These are phyloP conservation scores for Coelastrella sp. DNA, from an alignment of 139 green algal species.

Conservation along the genomic window DNA sequence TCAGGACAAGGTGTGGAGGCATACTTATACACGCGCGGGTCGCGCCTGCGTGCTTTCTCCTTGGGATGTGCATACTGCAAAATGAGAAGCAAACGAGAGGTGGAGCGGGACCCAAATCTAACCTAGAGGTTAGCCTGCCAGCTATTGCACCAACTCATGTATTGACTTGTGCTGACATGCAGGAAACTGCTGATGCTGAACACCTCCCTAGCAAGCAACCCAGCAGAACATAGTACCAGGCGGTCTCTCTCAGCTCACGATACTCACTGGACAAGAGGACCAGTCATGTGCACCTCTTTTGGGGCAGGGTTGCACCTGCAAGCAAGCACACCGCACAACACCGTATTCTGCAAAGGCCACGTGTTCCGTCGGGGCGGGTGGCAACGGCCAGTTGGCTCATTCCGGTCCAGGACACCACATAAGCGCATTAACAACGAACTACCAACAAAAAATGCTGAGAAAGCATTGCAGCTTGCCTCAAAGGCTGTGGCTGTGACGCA, in stretches of 20 bases:
- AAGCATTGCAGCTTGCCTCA: too few species aligned
- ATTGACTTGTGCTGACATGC: too few species aligned
- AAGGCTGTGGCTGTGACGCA: not conserved
- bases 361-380: not conserved
- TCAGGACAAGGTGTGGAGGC: slow-evolving; percentile 33
- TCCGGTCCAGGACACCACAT: too few species aligned
- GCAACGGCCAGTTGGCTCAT: not conserved
- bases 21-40: slow-evolving; percentile 42
- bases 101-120: too few species aligned
- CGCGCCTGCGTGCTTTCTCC: slow-evolving; percentile 43
- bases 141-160: too few species aligned
- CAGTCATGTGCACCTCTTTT: slow-evolving; percentile 43
- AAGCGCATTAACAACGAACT: too few species aligned
- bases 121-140: too few species aligned
- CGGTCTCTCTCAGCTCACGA: not conserved
- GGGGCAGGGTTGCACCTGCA: slow-evolving; percentile 40
- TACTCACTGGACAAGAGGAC: slow-evolving; percentile 20
- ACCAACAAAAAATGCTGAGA: too few species aligned
- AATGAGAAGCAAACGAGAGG: not conserved
- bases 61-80: slow-evolving; percentile 45
- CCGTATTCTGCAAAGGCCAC: not conserved
- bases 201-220: too few species aligned
- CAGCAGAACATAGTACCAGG: too few species aligned
- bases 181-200: too few species aligned
- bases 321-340: not conserved